Evolutionary conservation across 1,284 basidiomycete species (phyloP), one percentile per base, ranked within the genome.

Genomic region (Malassezia brasiliensis): DNA sequence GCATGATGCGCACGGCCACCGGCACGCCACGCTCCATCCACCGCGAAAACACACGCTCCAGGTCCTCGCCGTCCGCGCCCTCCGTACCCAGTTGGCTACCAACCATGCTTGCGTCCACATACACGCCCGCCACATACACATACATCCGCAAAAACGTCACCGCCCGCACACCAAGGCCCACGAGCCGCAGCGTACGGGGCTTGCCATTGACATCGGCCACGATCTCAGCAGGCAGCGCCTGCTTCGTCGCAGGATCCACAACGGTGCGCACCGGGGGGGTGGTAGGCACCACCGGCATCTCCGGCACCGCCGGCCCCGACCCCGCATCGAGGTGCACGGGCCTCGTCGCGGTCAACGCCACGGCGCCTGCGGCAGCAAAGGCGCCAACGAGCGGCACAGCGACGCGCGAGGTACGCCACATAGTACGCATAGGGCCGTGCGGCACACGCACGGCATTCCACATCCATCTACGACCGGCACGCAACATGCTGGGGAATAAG

Each of bases 121-220:
- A 91, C 71, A 90, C 86, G 0, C 80, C 88, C 39, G 87, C 82
- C 5, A 87, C 86, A 74, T 91, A 91, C 10, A 90, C 89, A 61
- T 85, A 81, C 56, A 91, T 80, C 5, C 82, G 79, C 41, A 91
- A 77, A 76, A 91, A 88, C 11, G 86, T 79, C 40, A 91, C 88
- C 0, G 84, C 87, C 40, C 89, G 79, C 31, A 89, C 86, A 40
- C 88, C 88, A 1, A 87, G 77, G 1, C 89, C 88, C 11, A 90
- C 77, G 5, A 91, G 79, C 15, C 81, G 79, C 65, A 87, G 81
- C 1, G 45, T 30, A 19, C 22, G 4, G 15, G 9, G 28, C 12
- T 34, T 22, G 31, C 30, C 32, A 15, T 46, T 15, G 9, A 15
- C 14, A 31, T 46, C 25, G 5, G 15, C 54, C 14, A 25, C 22